phyloP scores from a whole-genome alignment of 2,329 filamentous ascomycete genomes.

The Apiospora aurea region DNA sequence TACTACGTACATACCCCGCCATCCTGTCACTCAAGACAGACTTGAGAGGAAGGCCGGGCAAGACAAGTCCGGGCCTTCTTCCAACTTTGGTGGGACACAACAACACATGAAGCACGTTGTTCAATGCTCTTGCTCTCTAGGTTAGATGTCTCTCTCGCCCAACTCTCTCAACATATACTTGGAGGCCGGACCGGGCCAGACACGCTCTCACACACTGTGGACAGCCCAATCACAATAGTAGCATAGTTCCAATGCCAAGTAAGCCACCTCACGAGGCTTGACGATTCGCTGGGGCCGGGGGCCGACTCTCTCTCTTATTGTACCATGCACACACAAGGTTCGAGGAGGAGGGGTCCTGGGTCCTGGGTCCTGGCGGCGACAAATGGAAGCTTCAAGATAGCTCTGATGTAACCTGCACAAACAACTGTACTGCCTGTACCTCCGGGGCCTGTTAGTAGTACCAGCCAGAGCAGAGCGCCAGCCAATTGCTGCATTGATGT shows the following conservation, averaged over 20 bases:
- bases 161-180: neutral
- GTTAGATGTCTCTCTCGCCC: neutral
- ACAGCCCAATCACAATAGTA: neutral
- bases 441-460: slow-evolving; percentile 1
- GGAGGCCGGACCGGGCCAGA: neutral
- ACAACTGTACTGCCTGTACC: neutral
- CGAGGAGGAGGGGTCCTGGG: slow-evolving; percentile 1
- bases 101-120: slow-evolving; percentile 5
- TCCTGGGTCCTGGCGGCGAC: neutral
- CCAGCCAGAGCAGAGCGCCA: neutral
- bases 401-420: slow-evolving; percentile 22
- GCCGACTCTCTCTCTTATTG: neutral
- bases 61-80: slow-evolving; percentile 17
- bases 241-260: slow-evolving; percentile 6
- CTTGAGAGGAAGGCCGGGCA: neutral
- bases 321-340: slow-evolving; percentile 15
- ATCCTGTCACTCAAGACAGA: slow-evolving; percentile 11
- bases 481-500: too few species aligned
- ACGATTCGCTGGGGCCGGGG: slow-evolving; percentile 4
- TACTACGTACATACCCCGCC: slow-evolving; percentile 14
- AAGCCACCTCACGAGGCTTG: slow-evolving; percentile 21
- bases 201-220: neutral
- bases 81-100: slow-evolving; percentile 10
- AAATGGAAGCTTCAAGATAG: slow-evolving; percentile 17
- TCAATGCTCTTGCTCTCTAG: neutral